A percentile compares a stretch with the other conserved stretches of the same genome.
phyloP scores from a whole-genome alignment of 129 eudicot genomes.

The Heracleum sosnowskyi region DNA sequence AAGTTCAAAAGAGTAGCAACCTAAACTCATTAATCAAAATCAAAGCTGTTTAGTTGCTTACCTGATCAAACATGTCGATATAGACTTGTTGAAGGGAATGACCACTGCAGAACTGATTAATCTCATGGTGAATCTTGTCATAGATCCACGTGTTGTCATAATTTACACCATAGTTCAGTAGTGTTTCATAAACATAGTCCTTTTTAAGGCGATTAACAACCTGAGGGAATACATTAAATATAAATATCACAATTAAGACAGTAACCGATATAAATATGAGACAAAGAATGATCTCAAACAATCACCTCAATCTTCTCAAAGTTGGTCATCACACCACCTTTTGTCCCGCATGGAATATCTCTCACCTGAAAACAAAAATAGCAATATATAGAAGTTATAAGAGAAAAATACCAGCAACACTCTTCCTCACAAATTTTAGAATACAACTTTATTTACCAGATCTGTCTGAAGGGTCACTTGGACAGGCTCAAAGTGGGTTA shows the following conservation, averaged over 20 bases:
- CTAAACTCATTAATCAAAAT: not conserved
- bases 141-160: constrained; percentile 97
- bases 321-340: constrained; percentile 95
- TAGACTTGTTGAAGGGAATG: constrained; percentile 97
- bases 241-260: constrained; percentile 9
- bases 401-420: not conserved
- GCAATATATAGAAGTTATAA: not conserved
- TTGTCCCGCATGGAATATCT: constrained; percentile 95
- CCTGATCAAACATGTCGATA: constrained; percentile 99
- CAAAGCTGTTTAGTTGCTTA: constrained; percentile 19
- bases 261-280: not conserved
- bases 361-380: constrained; percentile 54
- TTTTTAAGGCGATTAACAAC: constrained; percentile 89
- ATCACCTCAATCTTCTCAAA: constrained; percentile 83
- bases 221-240: constrained; percentile 28
- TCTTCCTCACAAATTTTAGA: not conserved
- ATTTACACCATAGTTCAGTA: constrained; percentile 75
- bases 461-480: constrained; percentile 97
- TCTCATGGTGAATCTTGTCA: constrained; percentile 96
- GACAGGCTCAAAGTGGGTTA: constrained; percentile 83
- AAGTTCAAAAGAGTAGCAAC: not conserved
- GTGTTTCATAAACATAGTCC: constrained; percentile 72
- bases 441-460: constrained; percentile 31
- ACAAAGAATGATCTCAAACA: constrained; percentile 1
- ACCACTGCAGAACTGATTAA: constrained; percentile 91